These are phyloP conservation scores for Penicillium egyptiacum DNA, from an alignment of 495 filamentous ascomycete genomes.

Conservation along the genomic window DNA sequence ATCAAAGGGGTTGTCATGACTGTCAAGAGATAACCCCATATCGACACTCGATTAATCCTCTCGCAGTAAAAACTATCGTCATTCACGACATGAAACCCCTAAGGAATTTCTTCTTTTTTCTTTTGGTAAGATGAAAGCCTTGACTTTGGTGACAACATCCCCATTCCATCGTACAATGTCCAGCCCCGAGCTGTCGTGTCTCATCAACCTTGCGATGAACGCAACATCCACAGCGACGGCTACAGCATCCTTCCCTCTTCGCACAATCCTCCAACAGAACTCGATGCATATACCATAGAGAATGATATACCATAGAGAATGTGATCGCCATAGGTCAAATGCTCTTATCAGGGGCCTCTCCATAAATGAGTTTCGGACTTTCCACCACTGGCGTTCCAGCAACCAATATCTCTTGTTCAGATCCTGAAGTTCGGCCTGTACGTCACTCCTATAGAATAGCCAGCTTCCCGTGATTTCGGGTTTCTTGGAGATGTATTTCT, in stretches of 20 bases:
- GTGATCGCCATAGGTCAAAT: conserved; percentile 13
- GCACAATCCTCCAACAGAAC: conserved; percentile 7
- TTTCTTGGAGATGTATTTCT: background rate
- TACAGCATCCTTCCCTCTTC: conserved; percentile 5
- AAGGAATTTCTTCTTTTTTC: conserved; percentile 1
- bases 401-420: conserved; percentile 1
- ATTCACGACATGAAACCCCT: background rate
- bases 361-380: background rate
- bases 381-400: conserved; percentile 2
- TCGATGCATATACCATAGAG: conserved; percentile 13
- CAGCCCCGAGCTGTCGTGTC: conserved; percentile 2
- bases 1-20: conserved; percentile 1
- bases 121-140: conserved; percentile 1
- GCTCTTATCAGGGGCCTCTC: background rate
- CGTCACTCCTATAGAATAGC: background rate
- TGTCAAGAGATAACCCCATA: conserved; percentile 1
- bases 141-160: conserved; percentile 9
- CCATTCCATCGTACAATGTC: conserved; percentile 13
- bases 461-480: background rate
- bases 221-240: conserved; percentile 5
- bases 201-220: background rate
- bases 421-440: background rate
- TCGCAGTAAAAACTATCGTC: background rate
- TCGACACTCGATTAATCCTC: background rate
- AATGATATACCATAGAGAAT: conserved; percentile 14